Evolutionary conservation across 2,329 filamentous ascomycete species (phyloP), one percentile per base, ranked within the genome.

Genomic region (Zarea fungicola): DNA sequence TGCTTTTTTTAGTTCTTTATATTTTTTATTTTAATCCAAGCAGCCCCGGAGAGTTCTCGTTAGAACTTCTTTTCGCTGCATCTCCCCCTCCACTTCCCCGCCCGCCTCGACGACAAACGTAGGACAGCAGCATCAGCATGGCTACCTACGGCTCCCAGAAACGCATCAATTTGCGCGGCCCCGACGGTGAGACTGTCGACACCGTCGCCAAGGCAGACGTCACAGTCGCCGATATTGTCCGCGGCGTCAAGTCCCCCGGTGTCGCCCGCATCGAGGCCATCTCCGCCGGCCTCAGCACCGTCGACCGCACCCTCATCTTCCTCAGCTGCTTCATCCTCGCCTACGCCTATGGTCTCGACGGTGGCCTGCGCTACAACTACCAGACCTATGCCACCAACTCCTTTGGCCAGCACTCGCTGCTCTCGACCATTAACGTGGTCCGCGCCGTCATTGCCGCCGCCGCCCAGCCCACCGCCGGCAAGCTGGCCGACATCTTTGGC

Each of bases 401-500:
- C 2, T 81, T 75, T 53, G 54, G 58, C 2, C 55, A 68, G 9
- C 80, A 85, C 59, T 81, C 78, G 23, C 66, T 82, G 10, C 65
- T 81, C 2, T 71, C 80, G 0, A 80, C 80, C 2, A 69, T 84
- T 54, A 78, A 76, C 58, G 77, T 81, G 6, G 63, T 83, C 6
- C 72, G 78, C 5, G 68, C 73, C 19, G 79, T 84, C 45, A 80
- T 84, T 54, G 80, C 77, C 8, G 79, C 79, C 42, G 80, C 80
- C 13, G 77, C 77, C 5, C 66, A 79, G 68, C 80, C 70, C 48
- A 77, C 80, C 0, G 71, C 77, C 1, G 80, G 75, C 29, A 83
- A 82, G 58, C 76, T 84, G 54, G 78, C 80, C 26, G 81, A 80
- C 58, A 78, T 83, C 6, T 84, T 84, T 56, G 82, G 82, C 26